These are phyloP conservation scores for Hydnomerulius pinastri DNA, from an alignment of 768 basidiomycete genomes.

Conservation along the genomic window DNA sequence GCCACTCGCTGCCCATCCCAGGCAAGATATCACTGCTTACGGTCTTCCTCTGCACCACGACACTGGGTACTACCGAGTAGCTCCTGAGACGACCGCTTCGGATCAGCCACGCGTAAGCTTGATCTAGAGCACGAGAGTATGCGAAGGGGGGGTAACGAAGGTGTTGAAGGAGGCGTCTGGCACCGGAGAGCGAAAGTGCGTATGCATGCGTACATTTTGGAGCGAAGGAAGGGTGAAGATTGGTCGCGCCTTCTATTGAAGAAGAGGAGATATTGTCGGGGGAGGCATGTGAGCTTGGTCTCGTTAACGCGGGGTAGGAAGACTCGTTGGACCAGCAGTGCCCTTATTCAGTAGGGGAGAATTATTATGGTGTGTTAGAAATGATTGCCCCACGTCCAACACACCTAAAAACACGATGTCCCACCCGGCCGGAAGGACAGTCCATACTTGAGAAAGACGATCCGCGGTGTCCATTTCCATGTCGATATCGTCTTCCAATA, in stretches of 20 bases:
- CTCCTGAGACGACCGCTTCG: slow-evolving; percentile 53
- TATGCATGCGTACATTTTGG: slow-evolving; percentile 81
- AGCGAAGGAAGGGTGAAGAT: slow-evolving; percentile 56
- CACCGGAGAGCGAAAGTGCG: slow-evolving; percentile 58
- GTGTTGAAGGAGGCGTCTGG: slow-evolving; percentile 58
- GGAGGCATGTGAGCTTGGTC: slow-evolving; percentile 9
- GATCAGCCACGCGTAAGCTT: slow-evolving; percentile 70
- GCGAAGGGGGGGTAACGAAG: slow-evolving; percentile 68
- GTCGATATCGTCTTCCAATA: slow-evolving; percentile 82
- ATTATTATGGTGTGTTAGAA: slow-evolving; percentile 3
- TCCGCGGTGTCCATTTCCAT: slow-evolving; percentile 63
- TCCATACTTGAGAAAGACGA: slow-evolving; percentile 49
- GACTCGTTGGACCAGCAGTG: slow-evolving; percentile 82
- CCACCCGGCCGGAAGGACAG: slow-evolving; percentile 58
- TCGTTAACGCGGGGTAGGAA: slow-evolving; percentile 39
- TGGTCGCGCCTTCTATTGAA: slow-evolving; percentile 1
- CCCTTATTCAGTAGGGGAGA: slow-evolving; percentile 41
- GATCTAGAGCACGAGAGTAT: slow-evolving; percentile 77
- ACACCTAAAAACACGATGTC: slow-evolving; percentile 73
- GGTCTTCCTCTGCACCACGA: slow-evolving; percentile 66
- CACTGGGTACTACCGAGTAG: slow-evolving; percentile 67
- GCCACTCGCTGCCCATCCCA: slow-evolving; percentile 57
- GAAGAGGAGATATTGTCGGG: neutral
- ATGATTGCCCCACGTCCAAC: slow-evolving; percentile 10
- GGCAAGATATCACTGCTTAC: slow-evolving; percentile 54